These are phyloP conservation scores for Erythrophleum ivorense DNA, from an alignment of 331 rosid species.

Conservation along the genomic window DNA sequence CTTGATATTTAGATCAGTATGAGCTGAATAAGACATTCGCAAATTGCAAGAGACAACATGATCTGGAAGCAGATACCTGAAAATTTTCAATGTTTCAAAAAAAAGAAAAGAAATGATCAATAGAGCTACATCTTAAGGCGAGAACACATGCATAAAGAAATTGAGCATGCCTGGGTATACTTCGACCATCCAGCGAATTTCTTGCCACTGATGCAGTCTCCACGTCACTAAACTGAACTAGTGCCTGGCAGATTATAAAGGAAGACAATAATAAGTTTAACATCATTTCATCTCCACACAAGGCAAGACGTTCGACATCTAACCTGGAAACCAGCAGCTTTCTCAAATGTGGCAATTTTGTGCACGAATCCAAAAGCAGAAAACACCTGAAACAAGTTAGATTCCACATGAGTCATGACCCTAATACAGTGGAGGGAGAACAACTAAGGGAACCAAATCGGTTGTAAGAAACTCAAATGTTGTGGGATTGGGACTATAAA, in stretches of 20 bases:
- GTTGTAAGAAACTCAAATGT: too few species aligned
- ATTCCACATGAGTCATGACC: too few species aligned
- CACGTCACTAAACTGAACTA: slow-evolving; percentile 71
- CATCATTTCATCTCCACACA: slow-evolving; percentile 64
- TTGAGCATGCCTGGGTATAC: slow-evolving; percentile 68
- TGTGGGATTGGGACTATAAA: slow-evolving; percentile 25
- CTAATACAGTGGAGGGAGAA: too few species aligned
- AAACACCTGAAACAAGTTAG: slow-evolving; percentile 60
- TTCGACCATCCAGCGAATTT: slow-evolving; percentile 76
- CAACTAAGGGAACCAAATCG: too few species aligned
- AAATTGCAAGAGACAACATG: slow-evolving; percentile 68
- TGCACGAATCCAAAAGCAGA: slow-evolving; percentile 85
- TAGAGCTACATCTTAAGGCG: too few species aligned
- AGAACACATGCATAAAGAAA: slow-evolving; percentile 15
- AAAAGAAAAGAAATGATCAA: too few species aligned
- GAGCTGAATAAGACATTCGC: slow-evolving; percentile 82
- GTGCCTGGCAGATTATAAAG: slow-evolving; percentile 53
- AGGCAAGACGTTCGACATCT: too few species aligned
- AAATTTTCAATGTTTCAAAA: slow-evolving; percentile 34
- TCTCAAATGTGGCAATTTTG: slow-evolving; percentile 84
- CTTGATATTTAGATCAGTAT: slow-evolving; percentile 78
- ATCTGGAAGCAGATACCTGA: slow-evolving; percentile 78
- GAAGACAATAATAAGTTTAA: slow-evolving; percentile 18
- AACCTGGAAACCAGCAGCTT: too few species aligned
- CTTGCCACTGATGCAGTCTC: slow-evolving; percentile 74